A percentile compares a stretch with the other conserved stretches of the same genome.
phyloP scores from a whole-genome alignment of 1,284 basidiomycete genomes.

The Abortiporus biennis region DNA sequence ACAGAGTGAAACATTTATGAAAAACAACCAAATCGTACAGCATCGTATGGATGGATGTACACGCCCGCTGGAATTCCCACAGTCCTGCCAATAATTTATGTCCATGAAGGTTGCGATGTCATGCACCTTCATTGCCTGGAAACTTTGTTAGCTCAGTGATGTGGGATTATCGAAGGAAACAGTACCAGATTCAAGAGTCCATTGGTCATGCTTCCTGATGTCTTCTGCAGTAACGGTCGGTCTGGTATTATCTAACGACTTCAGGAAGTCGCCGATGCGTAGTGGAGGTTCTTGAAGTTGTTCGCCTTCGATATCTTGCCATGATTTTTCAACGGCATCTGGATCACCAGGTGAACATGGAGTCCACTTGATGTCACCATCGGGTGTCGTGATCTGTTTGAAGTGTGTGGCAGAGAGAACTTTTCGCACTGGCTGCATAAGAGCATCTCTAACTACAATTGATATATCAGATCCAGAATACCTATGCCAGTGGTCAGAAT shows the following conservation, averaged over 20 bases:
- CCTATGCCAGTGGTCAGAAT: constrained; percentile 24
- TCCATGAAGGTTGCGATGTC: no score
- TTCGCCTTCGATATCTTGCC: constrained; percentile 90
- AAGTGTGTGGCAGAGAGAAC: constrained; percentile 96
- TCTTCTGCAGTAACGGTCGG: constrained; percentile 90
- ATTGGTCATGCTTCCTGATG: constrained; percentile 87
- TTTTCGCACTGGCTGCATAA: constrained; percentile 99
- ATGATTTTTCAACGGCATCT: constrained; percentile 83
- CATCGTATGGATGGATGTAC: no score
- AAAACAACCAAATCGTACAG: no score
- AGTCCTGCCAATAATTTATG: no score
- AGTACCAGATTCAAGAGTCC: constrained; percentile 78
- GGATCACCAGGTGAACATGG: constrained; percentile 95
- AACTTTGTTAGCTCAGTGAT: background rate
- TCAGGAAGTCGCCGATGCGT: constrained; percentile 79
- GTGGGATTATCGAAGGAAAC: background rate
- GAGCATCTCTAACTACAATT: constrained; percentile 91
- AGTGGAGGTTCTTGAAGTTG: constrained; percentile 86
- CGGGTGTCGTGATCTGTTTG: constrained; percentile 46
- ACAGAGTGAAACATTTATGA: no score
- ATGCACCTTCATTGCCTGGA: constrained; percentile 38
- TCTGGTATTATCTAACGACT: constrained; percentile 75
- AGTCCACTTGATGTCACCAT: constrained; percentile 53
- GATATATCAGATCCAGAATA: constrained; percentile 97
- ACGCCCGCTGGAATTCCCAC: no score